Percentiles rank a stretch among this genome's conserved stretches.
phyloP scores from a whole-genome alignment of 805 yeast genomes.

The Metschnikowia vanudenii region DNA sequence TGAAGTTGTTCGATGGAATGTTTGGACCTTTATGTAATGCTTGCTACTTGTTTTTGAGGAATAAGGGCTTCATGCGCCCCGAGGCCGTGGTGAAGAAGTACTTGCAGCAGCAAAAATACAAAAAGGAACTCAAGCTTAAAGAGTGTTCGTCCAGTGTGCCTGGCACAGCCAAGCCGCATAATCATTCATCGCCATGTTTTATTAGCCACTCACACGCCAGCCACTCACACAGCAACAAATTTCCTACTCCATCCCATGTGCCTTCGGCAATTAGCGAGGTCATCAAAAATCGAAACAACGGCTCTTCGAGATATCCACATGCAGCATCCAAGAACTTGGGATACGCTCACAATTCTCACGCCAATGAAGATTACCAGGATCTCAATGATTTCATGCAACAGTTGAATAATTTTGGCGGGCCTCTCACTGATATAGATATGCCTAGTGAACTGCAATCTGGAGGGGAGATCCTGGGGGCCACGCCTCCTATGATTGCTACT shows the following conservation, averaged over 20 bases:
- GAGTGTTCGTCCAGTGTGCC: slow-evolving; percentile 21
- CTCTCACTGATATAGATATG: slow-evolving; percentile 46
- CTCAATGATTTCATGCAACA: slow-evolving; percentile 42
- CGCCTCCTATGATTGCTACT: slow-evolving; percentile 53
- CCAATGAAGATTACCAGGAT: slow-evolving; percentile 28
- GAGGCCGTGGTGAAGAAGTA: slow-evolving; percentile 46
- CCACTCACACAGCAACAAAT: slow-evolving; percentile 25
- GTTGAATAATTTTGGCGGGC: slow-evolving; percentile 40
- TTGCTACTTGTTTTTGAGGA: slow-evolving; percentile 42
- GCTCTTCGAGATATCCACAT: slow-evolving; percentile 3
- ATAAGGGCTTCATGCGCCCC: slow-evolving; percentile 46
- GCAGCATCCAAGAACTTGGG: slow-evolving; percentile 11
- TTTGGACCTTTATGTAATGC: slow-evolving; percentile 49
- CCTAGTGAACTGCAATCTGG: slow-evolving; percentile 23
- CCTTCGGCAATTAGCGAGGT: slow-evolving; percentile 38
- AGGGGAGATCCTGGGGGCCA: slow-evolving; percentile 24
- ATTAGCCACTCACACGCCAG: background rate
- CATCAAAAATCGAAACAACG: slow-evolving; percentile 22
- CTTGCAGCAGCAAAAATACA: slow-evolving; percentile 44
- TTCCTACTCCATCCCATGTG: slow-evolving; percentile 42
- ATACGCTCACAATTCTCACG: slow-evolving; percentile 13
- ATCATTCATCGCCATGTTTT: slow-evolving; percentile 12
- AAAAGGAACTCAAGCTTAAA: slow-evolving; percentile 33
- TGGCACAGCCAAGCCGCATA: slow-evolving; percentile 8
- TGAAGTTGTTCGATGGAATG: slow-evolving; percentile 44